Conservation (phyloP, 768 basidiomycete species). For the Tulasnella sp. region DNA sequence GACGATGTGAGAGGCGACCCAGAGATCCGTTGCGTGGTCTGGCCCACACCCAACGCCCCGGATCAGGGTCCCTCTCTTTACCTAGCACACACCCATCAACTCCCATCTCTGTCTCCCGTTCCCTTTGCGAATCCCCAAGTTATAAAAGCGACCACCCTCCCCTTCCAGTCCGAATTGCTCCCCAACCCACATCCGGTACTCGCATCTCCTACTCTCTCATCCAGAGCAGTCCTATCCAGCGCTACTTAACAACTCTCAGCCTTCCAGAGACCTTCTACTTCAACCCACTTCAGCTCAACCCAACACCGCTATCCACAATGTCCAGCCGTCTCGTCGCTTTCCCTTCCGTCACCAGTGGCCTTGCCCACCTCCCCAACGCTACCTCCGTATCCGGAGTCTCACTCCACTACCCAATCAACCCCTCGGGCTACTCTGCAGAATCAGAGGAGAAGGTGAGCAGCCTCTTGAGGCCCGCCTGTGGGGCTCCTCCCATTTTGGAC, state of each 20-base stretch:
- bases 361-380: slow-evolving; percentile 22
- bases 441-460: slow-evolving; percentile 22
- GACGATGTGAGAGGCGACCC: not conserved
- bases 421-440: slow-evolving; percentile 15
- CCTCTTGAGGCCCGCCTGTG: not conserved
- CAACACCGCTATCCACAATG: slow-evolving; percentile 5
- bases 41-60: not conserved
- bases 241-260: not conserved
- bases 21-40: slow-evolving; percentile 1
- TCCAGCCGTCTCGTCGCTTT: slow-evolving; percentile 23
- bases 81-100: slow-evolving; percentile 6
- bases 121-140: not conserved
- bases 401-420: slow-evolving; percentile 21
- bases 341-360: slow-evolving; percentile 24
- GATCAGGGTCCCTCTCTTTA: slow-evolving; percentile 2
- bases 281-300: not conserved
- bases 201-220: not conserved
- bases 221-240: not conserved
- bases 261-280: not conserved
- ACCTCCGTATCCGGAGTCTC: slow-evolving; percentile 17
- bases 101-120: not conserved
- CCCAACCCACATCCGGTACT: not conserved
- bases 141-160: not conserved
- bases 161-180: not conserved
- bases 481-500: not conserved